Evolutionary conservation across 768 basidiomycete genomes (phyloP).

Genomic region (Obba rivulosa): DNA sequence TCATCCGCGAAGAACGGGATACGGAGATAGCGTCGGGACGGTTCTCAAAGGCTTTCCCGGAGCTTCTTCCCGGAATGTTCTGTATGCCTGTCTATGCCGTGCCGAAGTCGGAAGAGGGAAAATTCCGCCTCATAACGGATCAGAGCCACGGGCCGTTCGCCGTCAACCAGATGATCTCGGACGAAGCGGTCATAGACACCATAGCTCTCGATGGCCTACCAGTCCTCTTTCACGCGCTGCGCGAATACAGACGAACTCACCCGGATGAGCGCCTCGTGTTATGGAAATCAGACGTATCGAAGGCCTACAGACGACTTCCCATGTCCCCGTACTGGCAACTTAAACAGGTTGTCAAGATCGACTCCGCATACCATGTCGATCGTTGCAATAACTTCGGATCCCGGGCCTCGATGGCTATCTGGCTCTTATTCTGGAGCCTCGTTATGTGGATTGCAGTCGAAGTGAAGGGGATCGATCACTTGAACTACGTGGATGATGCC

Average conservation of each 20-base stretch:
- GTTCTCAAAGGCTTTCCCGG: conserved; percentile 26
- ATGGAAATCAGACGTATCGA: conserved; percentile 20
- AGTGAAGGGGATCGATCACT: conserved; percentile 15
- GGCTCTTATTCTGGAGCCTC: conserved; percentile 21
- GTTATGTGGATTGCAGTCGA: conserved; percentile 34
- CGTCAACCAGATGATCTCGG: conserved; percentile 25
- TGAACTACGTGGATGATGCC: conserved; percentile 32
- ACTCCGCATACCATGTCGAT: conserved; percentile 25
- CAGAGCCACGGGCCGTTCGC: conserved; percentile 30
- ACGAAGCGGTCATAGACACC: neutral
- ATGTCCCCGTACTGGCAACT: conserved; percentile 25
- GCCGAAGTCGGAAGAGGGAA: conserved; percentile 29
- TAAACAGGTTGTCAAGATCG: conserved; percentile 29
- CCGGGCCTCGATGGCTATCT: conserved; percentile 21
- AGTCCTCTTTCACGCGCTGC: conserved; percentile 3
- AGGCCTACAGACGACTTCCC: conserved; percentile 22
- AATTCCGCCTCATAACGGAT: conserved; percentile 33
- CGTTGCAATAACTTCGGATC: conserved; percentile 30
- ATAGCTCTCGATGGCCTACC: conserved; percentile 6
- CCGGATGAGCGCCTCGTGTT: conserved; percentile 3
- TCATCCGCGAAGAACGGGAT: conserved; percentile 10
- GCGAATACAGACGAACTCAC: neutral
- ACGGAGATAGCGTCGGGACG: conserved; percentile 9
- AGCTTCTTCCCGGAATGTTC: conserved; percentile 39
- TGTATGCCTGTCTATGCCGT: conserved; percentile 33